A percentile compares a stretch with the other conserved stretches of the same genome.
Evolutionary conservation across 805 yeast genomes (phyloP).

Genomic region (Pichia cephalocereana): DNA sequence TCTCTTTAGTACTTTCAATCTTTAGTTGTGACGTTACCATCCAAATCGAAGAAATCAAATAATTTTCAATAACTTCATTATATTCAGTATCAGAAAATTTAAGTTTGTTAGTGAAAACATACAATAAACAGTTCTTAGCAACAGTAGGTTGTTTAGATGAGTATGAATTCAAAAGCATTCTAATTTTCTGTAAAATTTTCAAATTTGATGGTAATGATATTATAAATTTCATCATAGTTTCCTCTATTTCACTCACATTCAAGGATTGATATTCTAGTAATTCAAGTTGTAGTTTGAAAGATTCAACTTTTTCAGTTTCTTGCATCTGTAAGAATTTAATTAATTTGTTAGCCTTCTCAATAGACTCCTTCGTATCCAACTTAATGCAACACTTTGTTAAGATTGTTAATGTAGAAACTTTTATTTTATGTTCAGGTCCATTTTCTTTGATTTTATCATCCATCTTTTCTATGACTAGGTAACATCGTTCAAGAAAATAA

Average conservation of each 20-base stretch:
- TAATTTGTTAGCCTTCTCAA: slow-evolving; percentile 14
- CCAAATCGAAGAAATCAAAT: slow-evolving; percentile 15
- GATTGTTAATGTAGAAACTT: slow-evolving; percentile 19
- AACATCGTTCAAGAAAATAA: slow-evolving; percentile 11
- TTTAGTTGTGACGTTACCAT: slow-evolving; percentile 14
- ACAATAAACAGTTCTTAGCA: slow-evolving; percentile 28
- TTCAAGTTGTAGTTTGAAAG: slow-evolving; percentile 23
- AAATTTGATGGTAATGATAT: slow-evolving; percentile 19
- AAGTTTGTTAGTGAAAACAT: slow-evolving; percentile 26
- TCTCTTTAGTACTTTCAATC: slow-evolving; percentile 6
- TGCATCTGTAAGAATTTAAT: slow-evolving; percentile 19
- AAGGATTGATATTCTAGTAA: slow-evolving; percentile 11
- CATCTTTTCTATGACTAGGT: slow-evolving; percentile 13
- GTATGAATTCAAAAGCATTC: slow-evolving; percentile 9
- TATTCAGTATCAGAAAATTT: slow-evolving; percentile 3
- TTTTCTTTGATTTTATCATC: not conserved
- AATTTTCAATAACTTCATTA: slow-evolving; percentile 6
- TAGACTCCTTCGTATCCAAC: slow-evolving; percentile 8
- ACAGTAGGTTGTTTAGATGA: slow-evolving; percentile 16
- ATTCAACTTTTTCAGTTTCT: slow-evolving; percentile 23
- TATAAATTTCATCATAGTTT: slow-evolving; percentile 29
- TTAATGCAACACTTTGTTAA: slow-evolving; percentile 23
- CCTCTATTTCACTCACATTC: slow-evolving; percentile 16
- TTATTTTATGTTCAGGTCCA: slow-evolving; percentile 14
- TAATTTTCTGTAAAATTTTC: slow-evolving; percentile 11